A percentile compares a stretch with the other conserved stretches of the same genome.
These are phyloP conservation scores for Arabis hirsuta DNA, from an alignment of 345 rosid species.

Conservation along the genomic window DNA sequence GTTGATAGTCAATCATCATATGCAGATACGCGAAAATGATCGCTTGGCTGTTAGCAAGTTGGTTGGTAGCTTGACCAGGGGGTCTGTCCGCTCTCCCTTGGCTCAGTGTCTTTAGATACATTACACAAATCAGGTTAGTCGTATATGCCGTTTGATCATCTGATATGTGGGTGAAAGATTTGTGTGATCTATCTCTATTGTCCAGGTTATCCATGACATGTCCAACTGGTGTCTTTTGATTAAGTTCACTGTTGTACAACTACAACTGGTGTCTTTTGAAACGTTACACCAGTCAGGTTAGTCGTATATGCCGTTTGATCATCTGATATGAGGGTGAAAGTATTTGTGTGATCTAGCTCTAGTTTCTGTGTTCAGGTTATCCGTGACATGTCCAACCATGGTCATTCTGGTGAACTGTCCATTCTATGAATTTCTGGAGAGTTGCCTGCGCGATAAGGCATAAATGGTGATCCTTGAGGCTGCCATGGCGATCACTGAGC, in stretches of 20 bases:
- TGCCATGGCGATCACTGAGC: conserved; percentile 98
- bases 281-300: too few species aligned
- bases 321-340: too few species aligned
- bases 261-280: too few species aligned
- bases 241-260: too few species aligned
- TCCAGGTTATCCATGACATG: conserved; percentile 93
- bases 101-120: conserved; percentile 97
- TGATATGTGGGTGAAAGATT: background rate
- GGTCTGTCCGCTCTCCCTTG: conserved; percentile 92
- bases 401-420: conserved; percentile 92
- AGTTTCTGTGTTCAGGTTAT: too few species aligned
- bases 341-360: too few species aligned
- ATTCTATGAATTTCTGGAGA: conserved; percentile 92
- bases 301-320: too few species aligned
- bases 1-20: conserved; percentile 22
- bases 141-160: conserved; percentile 10
- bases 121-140: conserved; percentile 79
- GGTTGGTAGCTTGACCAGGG: conserved; percentile 92
- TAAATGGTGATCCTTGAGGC: conserved; percentile 99
- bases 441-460: conserved; percentile 94
- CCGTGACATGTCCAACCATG: conserved; percentile 62
- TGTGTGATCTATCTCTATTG: conserved; percentile 15
- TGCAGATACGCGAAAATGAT: conserved; percentile 93
- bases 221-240: too few species aligned
- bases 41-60: conserved; percentile 91